Conservation (phyloP, 768 basidiomycete species). For the Bullera alba region DNA sequence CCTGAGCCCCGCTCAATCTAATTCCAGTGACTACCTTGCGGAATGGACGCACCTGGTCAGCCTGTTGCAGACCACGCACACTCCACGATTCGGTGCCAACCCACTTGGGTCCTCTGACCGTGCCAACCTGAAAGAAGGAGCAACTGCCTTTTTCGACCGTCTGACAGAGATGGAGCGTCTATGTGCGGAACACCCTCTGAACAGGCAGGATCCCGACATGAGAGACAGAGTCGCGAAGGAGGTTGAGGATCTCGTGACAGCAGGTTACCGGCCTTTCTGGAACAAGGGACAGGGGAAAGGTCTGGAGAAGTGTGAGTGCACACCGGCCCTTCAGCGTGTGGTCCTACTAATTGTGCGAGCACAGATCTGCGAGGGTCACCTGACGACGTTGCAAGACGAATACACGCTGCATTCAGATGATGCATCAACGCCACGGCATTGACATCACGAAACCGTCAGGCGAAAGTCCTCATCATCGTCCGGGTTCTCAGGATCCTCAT, state of each 20-base stretch:
- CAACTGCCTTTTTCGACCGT: slow-evolving; percentile 33
- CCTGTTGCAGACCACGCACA: slow-evolving; percentile 15
- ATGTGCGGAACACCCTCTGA: slow-evolving; percentile 27
- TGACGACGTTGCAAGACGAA: not conserved
- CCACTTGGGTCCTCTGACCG: slow-evolving; percentile 19
- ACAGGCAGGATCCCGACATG: slow-evolving; percentile 38
- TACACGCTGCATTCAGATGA: not conserved
- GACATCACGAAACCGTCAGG: too few relatives aligned
- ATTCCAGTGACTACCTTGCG: slow-evolving; percentile 25
- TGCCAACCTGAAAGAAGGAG: slow-evolving; percentile 35
- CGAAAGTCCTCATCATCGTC: too few relatives aligned
- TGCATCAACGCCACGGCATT: too few relatives aligned
- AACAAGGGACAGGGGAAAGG: slow-evolving; percentile 27
- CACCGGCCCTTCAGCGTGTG: not conserved
- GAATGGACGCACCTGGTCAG: slow-evolving; percentile 23
- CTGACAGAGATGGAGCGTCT: slow-evolving; percentile 35
- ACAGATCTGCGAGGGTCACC: not conserved
- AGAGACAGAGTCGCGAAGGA: slow-evolving; percentile 35
- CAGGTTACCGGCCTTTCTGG: slow-evolving; percentile 29
- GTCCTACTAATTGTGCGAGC: not conserved
- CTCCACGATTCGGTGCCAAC: slow-evolving; percentile 24
- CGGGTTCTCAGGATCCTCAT: too few relatives aligned
- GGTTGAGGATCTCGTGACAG: slow-evolving; percentile 26
- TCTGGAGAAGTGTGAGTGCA: slow-evolving; percentile 41
- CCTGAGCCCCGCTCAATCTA: too few relatives aligned